phyloP scores from a whole-genome alignment of 352 stramenopile species.

The Phytophthora pluvialis region DNA sequence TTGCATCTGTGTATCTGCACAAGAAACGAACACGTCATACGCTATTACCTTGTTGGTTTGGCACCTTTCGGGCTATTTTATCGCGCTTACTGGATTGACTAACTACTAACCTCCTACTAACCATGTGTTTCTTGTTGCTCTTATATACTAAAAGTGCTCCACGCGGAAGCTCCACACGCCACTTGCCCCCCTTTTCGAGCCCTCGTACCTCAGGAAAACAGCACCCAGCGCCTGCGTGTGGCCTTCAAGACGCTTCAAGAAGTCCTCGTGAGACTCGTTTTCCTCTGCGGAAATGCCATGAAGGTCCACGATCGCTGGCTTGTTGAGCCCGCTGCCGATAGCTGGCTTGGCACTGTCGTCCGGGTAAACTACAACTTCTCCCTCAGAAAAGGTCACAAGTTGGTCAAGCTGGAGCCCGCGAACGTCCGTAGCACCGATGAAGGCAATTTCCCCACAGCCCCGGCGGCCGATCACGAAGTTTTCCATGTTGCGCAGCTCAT shows the following conservation, averaged over 20 bases:
- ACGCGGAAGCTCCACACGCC: conserved; percentile 60
- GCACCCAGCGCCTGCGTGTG: conserved; percentile 45
- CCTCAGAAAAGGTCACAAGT: conserved; percentile 44
- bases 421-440: conserved; percentile 49
- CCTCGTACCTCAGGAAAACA: conserved; percentile 46
- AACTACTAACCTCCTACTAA: conserved; percentile 14
- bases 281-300: conserved; percentile 33
- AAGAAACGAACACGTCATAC: conserved; percentile 21
- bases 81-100: conserved; percentile 1
- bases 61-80: conserved; percentile 7
- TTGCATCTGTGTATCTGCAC: conserved; percentile 19
- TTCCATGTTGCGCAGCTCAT: conserved; percentile 46
- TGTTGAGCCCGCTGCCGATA: conserved; percentile 51
- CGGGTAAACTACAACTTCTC: conserved; percentile 56
- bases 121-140: conserved; percentile 8
- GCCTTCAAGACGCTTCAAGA: conserved; percentile 45
- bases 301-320: conserved; percentile 51
- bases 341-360: conserved; percentile 47
- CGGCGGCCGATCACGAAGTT: conserved; percentile 49
- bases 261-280: conserved; percentile 29
- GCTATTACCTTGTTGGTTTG: conserved; percentile 21
- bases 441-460: conserved; percentile 47
- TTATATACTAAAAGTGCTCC: conserved; percentile 44
- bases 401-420: conserved; percentile 53
- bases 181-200: background rate